Evolutionary conservation across 805 yeast genomes (phyloP).

Genomic region (Yarrowia deformans): DNA sequence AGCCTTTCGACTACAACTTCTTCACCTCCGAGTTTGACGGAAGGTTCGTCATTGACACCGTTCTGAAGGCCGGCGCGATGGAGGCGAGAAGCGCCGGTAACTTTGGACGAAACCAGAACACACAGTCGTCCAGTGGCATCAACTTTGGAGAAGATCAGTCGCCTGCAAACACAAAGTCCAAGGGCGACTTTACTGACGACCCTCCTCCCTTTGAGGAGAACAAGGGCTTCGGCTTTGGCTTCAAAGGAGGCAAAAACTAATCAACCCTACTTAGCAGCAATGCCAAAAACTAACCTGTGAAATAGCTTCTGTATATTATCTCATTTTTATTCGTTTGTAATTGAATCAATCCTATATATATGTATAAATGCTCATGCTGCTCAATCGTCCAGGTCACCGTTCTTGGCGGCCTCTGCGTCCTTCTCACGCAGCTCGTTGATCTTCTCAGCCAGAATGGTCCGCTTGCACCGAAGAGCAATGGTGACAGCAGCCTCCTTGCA

Average conservation of each 20-base stretch:
- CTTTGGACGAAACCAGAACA: constrained; percentile 17
- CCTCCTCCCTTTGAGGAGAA: constrained; percentile 21
- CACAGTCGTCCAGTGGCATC: constrained; percentile 8
- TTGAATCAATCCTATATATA: constrained; percentile 6
- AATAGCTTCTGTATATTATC: neutral
- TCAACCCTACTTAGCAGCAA: neutral
- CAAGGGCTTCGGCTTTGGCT: neutral
- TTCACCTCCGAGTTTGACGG: constrained; percentile 34
- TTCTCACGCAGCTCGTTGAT: constrained; percentile 62
- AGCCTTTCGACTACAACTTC: constrained; percentile 29
- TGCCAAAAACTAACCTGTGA: neutral
- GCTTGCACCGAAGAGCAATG: constrained; percentile 77
- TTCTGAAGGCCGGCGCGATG: constrained; percentile 16
- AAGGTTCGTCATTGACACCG: constrained; percentile 5
- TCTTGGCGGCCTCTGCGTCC: constrained; percentile 1
- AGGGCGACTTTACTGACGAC: neutral
- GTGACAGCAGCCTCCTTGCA: constrained; percentile 84
- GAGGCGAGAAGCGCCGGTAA: constrained; percentile 30
- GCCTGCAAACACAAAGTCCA: constrained; percentile 4
- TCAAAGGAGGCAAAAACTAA: neutral
- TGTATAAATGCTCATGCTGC: neutral
- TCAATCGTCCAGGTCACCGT: neutral
- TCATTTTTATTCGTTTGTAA: neutral
- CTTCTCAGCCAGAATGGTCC: constrained; percentile 60
- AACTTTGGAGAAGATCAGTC: constrained; percentile 21